Base-by-base conservation (phyloP, 2,329 filamentous ascomycete genomes). In the Thielaviopsis punctulata region DNA sequence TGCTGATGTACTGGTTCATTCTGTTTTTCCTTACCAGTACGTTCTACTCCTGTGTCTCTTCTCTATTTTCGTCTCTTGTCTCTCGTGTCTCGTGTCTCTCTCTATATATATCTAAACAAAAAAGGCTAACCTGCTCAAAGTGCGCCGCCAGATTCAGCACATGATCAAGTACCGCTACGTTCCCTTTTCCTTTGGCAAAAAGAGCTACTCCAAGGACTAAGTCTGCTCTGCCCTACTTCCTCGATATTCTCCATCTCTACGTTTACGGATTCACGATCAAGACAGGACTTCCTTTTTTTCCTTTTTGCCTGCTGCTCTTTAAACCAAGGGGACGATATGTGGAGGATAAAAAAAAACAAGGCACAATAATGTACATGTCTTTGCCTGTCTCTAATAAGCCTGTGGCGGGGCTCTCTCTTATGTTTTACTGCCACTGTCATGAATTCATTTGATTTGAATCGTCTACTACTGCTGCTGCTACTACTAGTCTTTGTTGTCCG, bases 151-250 rank as follows among this genome's bases (percentile, higher is more conserved):
- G 72, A 98, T 98, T 61, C 92, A 98, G 72, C 92, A 96, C 72
- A 98, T 98, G 92, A 90, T 98, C 77, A 98, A 96, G 74, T 98
- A 96, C 73, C 86, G 90, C 70, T 98, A 95, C 65, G 88, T 95
- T 25, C 88, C 89, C 41, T 95, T 95, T 71, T 82, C 86, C 41
- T 80, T 94, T 59, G 89, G 89, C 68, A 95, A 95, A 78, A 75
- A 85, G 58, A 81, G 78, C 64, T 93, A 92, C 66, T 72, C 68
- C 64, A 82, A 80, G 71, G 76, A 72, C 68, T 80, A 70, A 69
- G 68, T 69, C 52, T 69, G 62, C 58, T 19, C 27, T 33, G 21
- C 6, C 6, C 12, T 23, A 10, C 25, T n/a, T 22, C 30, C 18
- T 3, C 43, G 22, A 25, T 27, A 15, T 13, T 49, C 39, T 36